Evolutionary conservation across 371 early-diverging fungal genomes (phyloP).

Genomic region (Mucor racemosus): DNA sequence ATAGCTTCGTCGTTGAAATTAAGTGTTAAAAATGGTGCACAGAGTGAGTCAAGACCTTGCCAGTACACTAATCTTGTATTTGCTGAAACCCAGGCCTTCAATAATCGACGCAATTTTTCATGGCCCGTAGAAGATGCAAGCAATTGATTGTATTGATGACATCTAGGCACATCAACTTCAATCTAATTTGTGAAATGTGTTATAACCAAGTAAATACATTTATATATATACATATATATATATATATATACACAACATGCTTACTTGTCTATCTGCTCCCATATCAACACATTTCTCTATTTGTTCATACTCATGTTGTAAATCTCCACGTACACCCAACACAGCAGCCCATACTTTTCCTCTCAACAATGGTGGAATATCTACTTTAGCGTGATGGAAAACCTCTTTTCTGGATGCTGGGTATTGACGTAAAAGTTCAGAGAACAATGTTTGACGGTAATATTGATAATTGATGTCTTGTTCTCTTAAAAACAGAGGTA

Average conservation of each 20-base stretch:
- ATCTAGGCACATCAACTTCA: constrained; percentile 79
- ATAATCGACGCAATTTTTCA: constrained; percentile 66
- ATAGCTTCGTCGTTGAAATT: constrained; percentile 77
- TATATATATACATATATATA: no score
- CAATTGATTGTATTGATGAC: constrained; percentile 83
- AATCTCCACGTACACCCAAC: constrained; percentile 67
- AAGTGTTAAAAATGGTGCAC: constrained; percentile 77
- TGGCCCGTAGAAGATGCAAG: constrained; percentile 77
- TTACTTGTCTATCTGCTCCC: constrained; percentile 62
- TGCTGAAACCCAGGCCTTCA: constrained; percentile 73
- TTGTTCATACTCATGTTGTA: constrained; percentile 58
- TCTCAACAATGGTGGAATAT: constrained; percentile 76
- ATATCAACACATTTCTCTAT: constrained; percentile 65
- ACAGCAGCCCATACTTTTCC: constrained; percentile 84
- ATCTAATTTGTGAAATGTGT: constrained; percentile 37
- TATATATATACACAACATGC: background rate
- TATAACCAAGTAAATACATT: background rate
- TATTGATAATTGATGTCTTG: constrained; percentile 76
- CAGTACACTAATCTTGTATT: constrained; percentile 78
- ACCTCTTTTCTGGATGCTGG: constrained; percentile 73
- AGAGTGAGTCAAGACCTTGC: constrained; percentile 85
- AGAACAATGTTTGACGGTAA: constrained; percentile 65
- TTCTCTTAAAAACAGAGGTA: constrained; percentile 66
- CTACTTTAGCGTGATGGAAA: constrained; percentile 70
- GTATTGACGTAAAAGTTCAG: constrained; percentile 68